A percentile compares a stretch with the other conserved stretches of the same genome.
Evolutionary conservation across 495 filamentous ascomycete species (phyloP).

Genomic region (Lophiostoma macrostomum): DNA sequence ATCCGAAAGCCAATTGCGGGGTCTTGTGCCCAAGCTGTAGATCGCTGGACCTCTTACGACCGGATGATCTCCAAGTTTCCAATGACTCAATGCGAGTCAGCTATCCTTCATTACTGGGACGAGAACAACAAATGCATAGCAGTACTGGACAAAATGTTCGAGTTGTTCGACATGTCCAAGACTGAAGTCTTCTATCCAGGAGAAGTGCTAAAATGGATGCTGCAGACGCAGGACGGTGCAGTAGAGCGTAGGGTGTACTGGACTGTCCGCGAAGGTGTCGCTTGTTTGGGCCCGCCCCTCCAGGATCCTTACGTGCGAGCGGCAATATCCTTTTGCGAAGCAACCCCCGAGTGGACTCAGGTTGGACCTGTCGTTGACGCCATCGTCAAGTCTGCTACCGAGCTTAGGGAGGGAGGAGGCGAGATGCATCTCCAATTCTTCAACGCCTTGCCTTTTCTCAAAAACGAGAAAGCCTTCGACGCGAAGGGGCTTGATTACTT

Average conservation of each 20-base stretch:
- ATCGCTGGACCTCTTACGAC: slow-evolving; percentile 17
- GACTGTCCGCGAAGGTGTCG: slow-evolving; percentile 24
- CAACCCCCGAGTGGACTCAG: slow-evolving; percentile 1
- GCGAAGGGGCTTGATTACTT: slow-evolving; percentile 15
- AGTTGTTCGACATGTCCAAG: slow-evolving; percentile 22
- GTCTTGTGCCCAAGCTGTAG: neutral
- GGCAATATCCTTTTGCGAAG: slow-evolving; percentile 24
- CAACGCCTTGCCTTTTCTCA: slow-evolving; percentile 2
- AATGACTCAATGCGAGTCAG: slow-evolving; percentile 8
- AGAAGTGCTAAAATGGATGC: slow-evolving; percentile 27
- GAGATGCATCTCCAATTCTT: slow-evolving; percentile 23
- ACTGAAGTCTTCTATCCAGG: slow-evolving; percentile 26
- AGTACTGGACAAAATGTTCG: slow-evolving; percentile 30
- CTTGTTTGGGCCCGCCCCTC: slow-evolving; percentile 2
- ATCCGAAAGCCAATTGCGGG: no score
- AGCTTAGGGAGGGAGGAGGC: slow-evolving; percentile 12
- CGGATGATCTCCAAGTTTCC: slow-evolving; percentile 19
- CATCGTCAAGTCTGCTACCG: slow-evolving; percentile 10
- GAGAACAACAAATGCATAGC: slow-evolving; percentile 13
- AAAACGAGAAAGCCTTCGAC: slow-evolving; percentile 15
- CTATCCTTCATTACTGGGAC: slow-evolving; percentile 17
- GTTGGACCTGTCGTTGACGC: slow-evolving; percentile 11
- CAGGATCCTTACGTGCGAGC: slow-evolving; percentile 25
- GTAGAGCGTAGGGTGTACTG: neutral
- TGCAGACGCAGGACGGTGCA: slow-evolving; percentile 5